Base-by-base conservation (phyloP, 2,329 filamentous ascomycete species). In the Keithomyces neogunnii region DNA sequence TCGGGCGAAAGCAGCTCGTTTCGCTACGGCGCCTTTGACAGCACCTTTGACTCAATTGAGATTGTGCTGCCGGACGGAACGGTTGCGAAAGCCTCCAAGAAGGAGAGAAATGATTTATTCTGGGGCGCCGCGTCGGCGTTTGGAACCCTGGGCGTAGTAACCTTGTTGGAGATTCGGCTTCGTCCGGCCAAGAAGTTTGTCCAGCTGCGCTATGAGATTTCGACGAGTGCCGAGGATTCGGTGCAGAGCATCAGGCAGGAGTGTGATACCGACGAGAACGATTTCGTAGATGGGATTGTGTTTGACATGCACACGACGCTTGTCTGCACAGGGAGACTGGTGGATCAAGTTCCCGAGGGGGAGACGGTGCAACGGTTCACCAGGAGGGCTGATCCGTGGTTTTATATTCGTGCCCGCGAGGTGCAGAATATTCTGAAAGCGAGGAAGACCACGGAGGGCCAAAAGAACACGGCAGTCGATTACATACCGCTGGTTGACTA, bases 271-370 rank as follows among this genome's bases (percentile, higher is more conserved):
- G 50, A 62, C 0, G 59, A 63, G 0, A 70, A 74, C 32, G 84
- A 89, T 54, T 90, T 83, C 56, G 72, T 91, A 2, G 86, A 89
- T 53, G 85, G 76, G 1, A 85, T 89, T 43, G 69, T 82, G n/a
- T 88, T 79, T 61, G 74, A 79, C 0, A 66, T 68, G 11, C 68
- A 71, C 19, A 70, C 70, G 5, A 78, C 80, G 0, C 73, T 86
- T 1, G 67, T 88, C 43, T 84, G 85, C 62, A 72, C 75, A 0
- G 86, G 86, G 0, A 71, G 70, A 8, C 67, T 86, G 13, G 74
- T 74, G 1, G 70, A 85, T 48, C 61, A 69, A 0, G 54, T 73
- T 0, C 73, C 73, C 0, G 50, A 62, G 0, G 66, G 63, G 1
- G 53, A 55, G 3, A 62, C 62, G 44, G 58, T 68, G 1, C 68